These are phyloP conservation scores for Pseudocercospora pini-densiflorae DNA, from an alignment of 2,329 filamentous ascomycete species.

Conservation along the genomic window DNA sequence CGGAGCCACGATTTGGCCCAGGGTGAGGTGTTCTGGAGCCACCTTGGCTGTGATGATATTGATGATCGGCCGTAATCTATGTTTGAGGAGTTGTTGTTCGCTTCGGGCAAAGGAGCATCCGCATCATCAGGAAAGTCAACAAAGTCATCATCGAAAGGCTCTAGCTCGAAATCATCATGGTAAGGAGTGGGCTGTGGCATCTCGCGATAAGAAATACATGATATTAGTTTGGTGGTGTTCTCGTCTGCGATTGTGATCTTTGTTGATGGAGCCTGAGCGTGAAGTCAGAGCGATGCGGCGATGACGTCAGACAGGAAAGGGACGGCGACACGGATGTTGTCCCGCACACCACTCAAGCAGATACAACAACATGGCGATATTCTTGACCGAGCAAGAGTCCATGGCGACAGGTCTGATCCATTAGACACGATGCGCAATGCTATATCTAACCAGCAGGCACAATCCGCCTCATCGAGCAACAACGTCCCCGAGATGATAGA, in stretches of 20 bases:
- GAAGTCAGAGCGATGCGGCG: background rate
- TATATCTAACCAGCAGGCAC: too few species aligned
- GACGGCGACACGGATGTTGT: background rate
- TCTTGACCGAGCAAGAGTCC: background rate
- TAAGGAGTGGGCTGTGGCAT: slow-evolving; percentile 18
- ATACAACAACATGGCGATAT: background rate
- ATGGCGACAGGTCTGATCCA: background rate
- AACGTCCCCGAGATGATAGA: too few species aligned
- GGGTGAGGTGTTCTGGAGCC: slow-evolving; percentile 19
- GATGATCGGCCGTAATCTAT: background rate
- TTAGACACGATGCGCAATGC: too few species aligned
- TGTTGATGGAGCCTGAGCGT: background rate
- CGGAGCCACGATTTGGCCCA: slow-evolving; percentile 20
- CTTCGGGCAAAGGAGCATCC: slow-evolving; percentile 20
- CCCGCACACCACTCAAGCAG: too few species aligned
- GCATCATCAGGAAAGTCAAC: slow-evolving; percentile 20
- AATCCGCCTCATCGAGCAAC: too few species aligned
- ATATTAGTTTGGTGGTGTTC: background rate
- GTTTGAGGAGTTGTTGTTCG: background rate
- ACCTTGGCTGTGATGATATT: slow-evolving; percentile 13
- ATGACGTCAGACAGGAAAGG: background rate
- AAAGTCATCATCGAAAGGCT: slow-evolving; percentile 21
- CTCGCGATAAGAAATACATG: background rate
- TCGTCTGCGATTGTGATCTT: background rate
- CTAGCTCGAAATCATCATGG: slow-evolving; percentile 26